A percentile compares a stretch with the other conserved stretches of the same genome.
Conservation (phyloP, 768 basidiomycete species). For the Trametes punicea region DNA sequence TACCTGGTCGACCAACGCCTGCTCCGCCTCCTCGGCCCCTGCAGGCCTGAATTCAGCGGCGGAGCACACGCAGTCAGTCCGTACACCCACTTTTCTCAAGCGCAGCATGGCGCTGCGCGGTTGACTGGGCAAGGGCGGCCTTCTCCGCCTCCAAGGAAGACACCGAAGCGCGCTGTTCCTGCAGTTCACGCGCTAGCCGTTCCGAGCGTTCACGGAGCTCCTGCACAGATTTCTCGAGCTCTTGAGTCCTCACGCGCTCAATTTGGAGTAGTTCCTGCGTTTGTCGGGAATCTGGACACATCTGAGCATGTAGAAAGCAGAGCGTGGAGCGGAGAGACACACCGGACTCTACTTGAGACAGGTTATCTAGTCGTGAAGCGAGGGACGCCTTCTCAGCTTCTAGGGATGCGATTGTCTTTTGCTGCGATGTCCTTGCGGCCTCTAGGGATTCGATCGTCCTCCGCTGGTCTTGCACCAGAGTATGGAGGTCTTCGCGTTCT, state of each 20-base stretch:
- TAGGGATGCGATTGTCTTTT: slow-evolving; percentile 71
- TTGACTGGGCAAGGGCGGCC: background rate
- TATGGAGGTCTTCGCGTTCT: slow-evolving; percentile 27
- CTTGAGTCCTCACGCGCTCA: slow-evolving; percentile 40
- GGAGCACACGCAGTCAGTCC: background rate
- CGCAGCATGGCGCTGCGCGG: background rate
- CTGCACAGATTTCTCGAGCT: slow-evolving; percentile 33
- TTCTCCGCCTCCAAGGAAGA: slow-evolving; percentile 11
- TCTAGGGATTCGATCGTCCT: slow-evolving; percentile 78
- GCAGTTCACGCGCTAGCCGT: slow-evolving; percentile 8
- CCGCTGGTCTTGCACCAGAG: slow-evolving; percentile 53
- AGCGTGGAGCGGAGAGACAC: slow-evolving; percentile 20
- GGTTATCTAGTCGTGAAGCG: slow-evolving; percentile 46
- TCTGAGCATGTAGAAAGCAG: background rate
- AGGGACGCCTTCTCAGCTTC: slow-evolving; percentile 46
- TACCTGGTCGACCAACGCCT: slow-evolving; percentile 12
- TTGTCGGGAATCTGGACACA: slow-evolving; percentile 16
- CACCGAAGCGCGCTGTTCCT: slow-evolving; percentile 11
- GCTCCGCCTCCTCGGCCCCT: slow-evolving; percentile 4
- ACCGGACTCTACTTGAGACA: slow-evolving; percentile 64
- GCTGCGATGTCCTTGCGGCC: too few relatives aligned
- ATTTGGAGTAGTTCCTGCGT: slow-evolving; percentile 18
- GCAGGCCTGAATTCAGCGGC: background rate
- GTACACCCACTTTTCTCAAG: slow-evolving; percentile 4
- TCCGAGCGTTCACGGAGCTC: slow-evolving; percentile 11